These are phyloP conservation scores for Trypethelium eluteriae DNA, from an alignment of 495 filamentous ascomycete genomes.

Conservation along the genomic window DNA sequence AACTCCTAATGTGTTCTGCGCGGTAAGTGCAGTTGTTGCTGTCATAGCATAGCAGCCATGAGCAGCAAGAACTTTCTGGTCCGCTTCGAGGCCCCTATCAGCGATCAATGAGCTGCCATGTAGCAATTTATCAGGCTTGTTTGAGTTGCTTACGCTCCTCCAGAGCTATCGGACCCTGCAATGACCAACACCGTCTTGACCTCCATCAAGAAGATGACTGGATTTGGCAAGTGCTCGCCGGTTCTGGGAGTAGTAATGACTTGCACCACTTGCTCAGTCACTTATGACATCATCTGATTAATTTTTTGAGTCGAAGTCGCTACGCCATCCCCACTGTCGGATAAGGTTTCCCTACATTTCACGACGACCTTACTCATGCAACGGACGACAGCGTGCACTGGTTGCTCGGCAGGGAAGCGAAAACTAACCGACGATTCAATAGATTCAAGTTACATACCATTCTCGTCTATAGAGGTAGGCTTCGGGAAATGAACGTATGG, in stretches of 20 bases:
- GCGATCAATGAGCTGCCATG: slow-evolving; percentile 11
- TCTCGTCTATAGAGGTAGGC: no score
- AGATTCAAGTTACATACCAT: no score
- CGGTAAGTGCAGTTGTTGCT: slow-evolving; percentile 89
- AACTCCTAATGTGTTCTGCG: slow-evolving; percentile 86
- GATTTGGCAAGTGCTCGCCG: not conserved
- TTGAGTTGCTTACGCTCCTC: slow-evolving; percentile 62
- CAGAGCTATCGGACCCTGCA: slow-evolving; percentile 79
- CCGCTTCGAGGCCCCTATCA: slow-evolving; percentile 83
- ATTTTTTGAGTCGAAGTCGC: not conserved
- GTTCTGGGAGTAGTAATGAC: not conserved
- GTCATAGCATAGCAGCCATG: slow-evolving; percentile 94
- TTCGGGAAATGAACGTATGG: no score
- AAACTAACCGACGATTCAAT: not conserved
- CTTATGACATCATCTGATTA: slow-evolving; percentile 4
- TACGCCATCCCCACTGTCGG: not conserved
- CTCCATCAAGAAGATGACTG: slow-evolving; percentile 16
- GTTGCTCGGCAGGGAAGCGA: not conserved
- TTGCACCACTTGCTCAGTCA: not conserved
- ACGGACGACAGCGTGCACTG: not conserved
- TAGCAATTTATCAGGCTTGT: slow-evolving; percentile 14
- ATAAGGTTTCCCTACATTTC: not conserved
- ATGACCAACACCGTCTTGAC: slow-evolving; percentile 60
- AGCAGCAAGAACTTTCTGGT: slow-evolving; percentile 87
- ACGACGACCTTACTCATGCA: not conserved